These are phyloP conservation scores for Amylocystis lapponica DNA, from an alignment of 768 basidiomycete genomes.

Conservation along the genomic window DNA sequence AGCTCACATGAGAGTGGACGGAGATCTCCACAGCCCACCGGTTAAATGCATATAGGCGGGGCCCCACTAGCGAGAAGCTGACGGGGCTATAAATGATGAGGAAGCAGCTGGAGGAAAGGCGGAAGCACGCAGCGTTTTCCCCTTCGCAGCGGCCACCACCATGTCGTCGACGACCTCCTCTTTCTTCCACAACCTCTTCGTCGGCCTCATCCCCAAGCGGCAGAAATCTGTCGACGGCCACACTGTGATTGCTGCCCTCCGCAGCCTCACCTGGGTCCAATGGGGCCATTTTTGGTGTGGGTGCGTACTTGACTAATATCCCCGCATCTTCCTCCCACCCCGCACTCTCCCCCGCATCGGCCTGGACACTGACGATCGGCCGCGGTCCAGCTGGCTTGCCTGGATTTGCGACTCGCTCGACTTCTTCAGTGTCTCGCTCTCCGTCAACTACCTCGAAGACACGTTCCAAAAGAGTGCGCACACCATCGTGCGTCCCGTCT, in stretches of 20 bases:
- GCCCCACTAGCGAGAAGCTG: too few relatives aligned
- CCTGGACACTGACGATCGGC: constrained; percentile 1
- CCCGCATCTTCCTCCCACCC: not conserved
- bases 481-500: constrained; percentile 35
- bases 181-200: constrained; percentile 39
- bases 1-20: too few relatives aligned
- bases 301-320: constrained; percentile 11
- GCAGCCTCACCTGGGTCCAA: constrained; percentile 43
- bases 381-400: constrained; percentile 70
- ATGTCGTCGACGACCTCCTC: constrained; percentile 48
- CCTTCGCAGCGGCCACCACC: too few relatives aligned
- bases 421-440: constrained; percentile 74
- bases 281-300: constrained; percentile 57
- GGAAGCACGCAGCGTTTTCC: too few relatives aligned
- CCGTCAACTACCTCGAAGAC: constrained; percentile 36
- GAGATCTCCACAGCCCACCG: too few relatives aligned
- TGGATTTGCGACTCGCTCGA: constrained; percentile 88
- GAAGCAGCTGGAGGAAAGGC: too few relatives aligned
- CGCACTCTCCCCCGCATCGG: constrained; percentile 2
- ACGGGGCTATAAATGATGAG: too few relatives aligned
- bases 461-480: constrained; percentile 42
- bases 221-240: constrained; percentile 32
- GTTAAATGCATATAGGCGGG: too few relatives aligned
- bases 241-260: constrained; percentile 40
- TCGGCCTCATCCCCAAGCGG: constrained; percentile 26